A percentile compares a stretch with the other conserved stretches of the same genome.
These are phyloP conservation scores for Inga leiocalycina DNA, from an alignment of 306 rosid genomes.

Conservation along the genomic window DNA sequence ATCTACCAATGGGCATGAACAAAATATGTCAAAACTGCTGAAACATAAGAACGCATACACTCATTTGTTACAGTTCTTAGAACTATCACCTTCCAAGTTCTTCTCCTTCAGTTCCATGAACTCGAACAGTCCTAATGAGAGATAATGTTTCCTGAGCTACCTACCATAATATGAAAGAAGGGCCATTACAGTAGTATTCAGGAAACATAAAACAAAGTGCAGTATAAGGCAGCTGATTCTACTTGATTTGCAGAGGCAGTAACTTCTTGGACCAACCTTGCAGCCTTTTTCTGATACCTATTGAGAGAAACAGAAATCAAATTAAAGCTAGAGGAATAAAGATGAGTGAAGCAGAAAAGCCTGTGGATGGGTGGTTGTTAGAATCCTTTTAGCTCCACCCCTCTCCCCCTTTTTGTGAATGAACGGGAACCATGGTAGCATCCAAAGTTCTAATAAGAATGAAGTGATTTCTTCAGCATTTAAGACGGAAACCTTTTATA, in stretches of 20 bases:
- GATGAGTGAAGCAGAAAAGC: neutral
- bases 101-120: conserved; percentile 86
- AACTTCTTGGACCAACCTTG: conserved; percentile 80
- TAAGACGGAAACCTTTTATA: conserved; percentile 25
- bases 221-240: conserved; percentile 35
- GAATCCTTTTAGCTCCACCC: neutral
- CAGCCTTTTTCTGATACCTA: conserved; percentile 94
- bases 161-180: conserved; percentile 43
- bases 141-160: conserved; percentile 97
- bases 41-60: conserved; percentile 24
- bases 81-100: conserved; percentile 76
- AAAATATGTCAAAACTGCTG: conserved; percentile 29
- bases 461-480: conserved; percentile 10
- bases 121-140: conserved; percentile 90
- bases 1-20: conserved; percentile 50
- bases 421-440: conserved; percentile 15
- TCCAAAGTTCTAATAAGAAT: conserved; percentile 6
- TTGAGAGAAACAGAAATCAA: conserved; percentile 31
- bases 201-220: conserved; percentile 14
- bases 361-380: neutral
- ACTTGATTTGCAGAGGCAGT: conserved; percentile 96
- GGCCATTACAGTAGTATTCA: conserved; percentile 8
- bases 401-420: neutral
- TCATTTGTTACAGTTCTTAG: conserved; percentile 18
- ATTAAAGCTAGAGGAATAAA: conserved; percentile 23